Percentiles rank a stretch among this genome's conserved stretches.
Evolutionary conservation across 2,329 filamentous ascomycete genomes (phyloP).

Genomic region (Sphaerulina musiva): DNA sequence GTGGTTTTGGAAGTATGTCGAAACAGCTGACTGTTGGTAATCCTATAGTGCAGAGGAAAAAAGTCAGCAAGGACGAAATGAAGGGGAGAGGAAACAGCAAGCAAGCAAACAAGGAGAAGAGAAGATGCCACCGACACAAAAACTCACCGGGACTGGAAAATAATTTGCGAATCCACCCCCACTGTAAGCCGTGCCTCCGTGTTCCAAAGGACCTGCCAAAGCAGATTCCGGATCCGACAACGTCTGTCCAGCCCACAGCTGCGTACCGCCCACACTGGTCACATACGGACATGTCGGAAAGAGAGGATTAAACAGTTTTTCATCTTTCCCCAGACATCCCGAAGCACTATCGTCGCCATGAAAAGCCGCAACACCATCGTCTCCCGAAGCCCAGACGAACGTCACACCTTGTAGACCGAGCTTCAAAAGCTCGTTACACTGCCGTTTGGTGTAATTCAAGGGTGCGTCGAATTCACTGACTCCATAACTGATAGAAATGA

Average conservation of each 20-base stretch:
- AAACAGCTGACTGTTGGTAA: slow-evolving; percentile 42
- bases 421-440: slow-evolving; percentile 40
- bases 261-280: slow-evolving; percentile 40
- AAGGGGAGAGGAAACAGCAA: too few species aligned
- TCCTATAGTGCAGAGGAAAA: background rate
- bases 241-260: slow-evolving; percentile 33
- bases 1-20: slow-evolving; percentile 26
- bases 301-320: slow-evolving; percentile 25
- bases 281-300: slow-evolving; percentile 24
- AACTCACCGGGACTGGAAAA: slow-evolving; percentile 24
- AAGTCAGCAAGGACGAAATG: too few species aligned
- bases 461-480: slow-evolving; percentile 48
- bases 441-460: slow-evolving; percentile 44
- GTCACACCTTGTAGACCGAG: slow-evolving; percentile 42
- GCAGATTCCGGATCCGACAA: slow-evolving; percentile 20
- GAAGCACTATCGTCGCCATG: slow-evolving; percentile 29
- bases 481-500: slow-evolving; percentile 53
- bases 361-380: slow-evolving; percentile 26
- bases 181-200: background rate
- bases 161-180: slow-evolving; percentile 28
- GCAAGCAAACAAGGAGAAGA: too few species aligned
- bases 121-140: too few species aligned
- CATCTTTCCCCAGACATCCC: slow-evolving; percentile 14
- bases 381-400: slow-evolving; percentile 34
- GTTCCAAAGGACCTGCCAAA: slow-evolving; percentile 12